phyloP scores from a whole-genome alignment of 495 filamentous ascomycete genomes.

The Tuber melanosporum region DNA sequence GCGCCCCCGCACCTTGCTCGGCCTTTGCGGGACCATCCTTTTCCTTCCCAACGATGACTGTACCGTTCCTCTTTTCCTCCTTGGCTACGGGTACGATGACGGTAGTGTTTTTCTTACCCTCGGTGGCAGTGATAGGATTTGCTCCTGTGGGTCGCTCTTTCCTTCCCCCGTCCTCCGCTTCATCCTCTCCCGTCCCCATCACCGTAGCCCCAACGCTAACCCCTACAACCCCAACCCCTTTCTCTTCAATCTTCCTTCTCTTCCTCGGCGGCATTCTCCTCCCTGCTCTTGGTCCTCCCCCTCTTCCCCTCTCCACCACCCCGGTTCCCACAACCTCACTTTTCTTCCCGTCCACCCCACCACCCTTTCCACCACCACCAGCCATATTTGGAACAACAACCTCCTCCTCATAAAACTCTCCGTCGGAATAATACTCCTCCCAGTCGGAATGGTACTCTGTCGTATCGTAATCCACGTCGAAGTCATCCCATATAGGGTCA shows the following conservation, averaged over 20 bases:
- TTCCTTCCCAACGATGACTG: background rate
- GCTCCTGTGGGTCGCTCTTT: background rate
- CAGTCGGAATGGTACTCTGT: conserved; percentile 34
- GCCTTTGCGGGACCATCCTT: background rate
- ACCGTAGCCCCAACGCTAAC: background rate
- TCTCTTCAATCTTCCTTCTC: background rate
- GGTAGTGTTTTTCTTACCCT: background rate
- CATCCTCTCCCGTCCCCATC: background rate
- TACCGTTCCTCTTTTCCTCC: background rate
- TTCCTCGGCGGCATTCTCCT: conserved; percentile 3
- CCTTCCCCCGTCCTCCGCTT: background rate
- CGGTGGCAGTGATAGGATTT: background rate
- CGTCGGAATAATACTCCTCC: conserved; percentile 34
- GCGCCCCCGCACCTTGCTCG: background rate
- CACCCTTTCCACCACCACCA: conserved; percentile 9
- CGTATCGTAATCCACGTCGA: conserved; percentile 34
- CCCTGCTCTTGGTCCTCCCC: conserved; percentile 1
- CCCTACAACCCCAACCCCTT: background rate
- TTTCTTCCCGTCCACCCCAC: background rate
- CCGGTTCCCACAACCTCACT: background rate
- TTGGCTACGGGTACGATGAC: background rate
- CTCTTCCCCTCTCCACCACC: background rate
- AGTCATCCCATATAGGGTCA: conserved; percentile 33
- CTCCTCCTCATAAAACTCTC: conserved; percentile 34
- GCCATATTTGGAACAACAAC: conserved; percentile 8